phyloP scores from a whole-genome alignment of 495 filamentous ascomycete genomes.

The Trichoderma reesei region DNA sequence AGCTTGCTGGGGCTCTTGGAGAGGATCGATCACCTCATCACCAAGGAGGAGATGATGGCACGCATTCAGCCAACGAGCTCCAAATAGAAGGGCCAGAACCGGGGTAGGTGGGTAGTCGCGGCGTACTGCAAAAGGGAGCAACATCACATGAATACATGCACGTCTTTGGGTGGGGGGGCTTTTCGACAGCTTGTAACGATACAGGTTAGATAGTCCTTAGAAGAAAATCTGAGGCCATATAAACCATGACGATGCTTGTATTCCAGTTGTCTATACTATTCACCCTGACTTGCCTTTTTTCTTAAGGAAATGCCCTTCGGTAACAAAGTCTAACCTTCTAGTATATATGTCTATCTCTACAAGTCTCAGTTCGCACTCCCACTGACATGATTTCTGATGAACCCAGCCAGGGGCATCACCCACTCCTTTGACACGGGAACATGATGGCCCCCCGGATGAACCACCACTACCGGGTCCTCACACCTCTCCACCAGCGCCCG shows the following conservation, averaged over 20 bases:
- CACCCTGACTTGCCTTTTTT: neutral
- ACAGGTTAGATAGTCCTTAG: constrained; percentile 6
- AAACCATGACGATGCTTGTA: neutral
- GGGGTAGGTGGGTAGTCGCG: constrained; percentile 14
- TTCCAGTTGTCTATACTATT: neutral
- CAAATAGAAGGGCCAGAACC: constrained; percentile 1
- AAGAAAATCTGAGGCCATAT: constrained; percentile 1
- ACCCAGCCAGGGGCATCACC: constrained; percentile 62
- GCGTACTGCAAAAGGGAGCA: neutral
- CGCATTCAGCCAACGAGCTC: constrained; percentile 66
- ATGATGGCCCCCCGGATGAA: constrained; percentile 90
- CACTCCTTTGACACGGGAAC: constrained; percentile 74
- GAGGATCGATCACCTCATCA: constrained; percentile 95
- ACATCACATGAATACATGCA: neutral
- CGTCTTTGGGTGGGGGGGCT: neutral
- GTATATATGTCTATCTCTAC: neutral
- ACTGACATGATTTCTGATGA: constrained; percentile 50
- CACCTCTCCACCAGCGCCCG: constrained; percentile 58
- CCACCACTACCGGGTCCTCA: constrained; percentile 52
- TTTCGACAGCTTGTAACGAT: constrained; percentile 1
- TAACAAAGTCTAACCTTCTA: constrained; percentile 4
- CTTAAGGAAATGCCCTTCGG: neutral
- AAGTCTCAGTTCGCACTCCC: neutral
- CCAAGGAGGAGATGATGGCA: constrained; percentile 99
- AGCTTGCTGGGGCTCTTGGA: constrained; percentile 83